Percentiles rank a stretch among this genome's conserved stretches.
These are phyloP conservation scores for Podospora tetraspora DNA, from an alignment of 495 filamentous ascomycete genomes.

Conservation along the genomic window DNA sequence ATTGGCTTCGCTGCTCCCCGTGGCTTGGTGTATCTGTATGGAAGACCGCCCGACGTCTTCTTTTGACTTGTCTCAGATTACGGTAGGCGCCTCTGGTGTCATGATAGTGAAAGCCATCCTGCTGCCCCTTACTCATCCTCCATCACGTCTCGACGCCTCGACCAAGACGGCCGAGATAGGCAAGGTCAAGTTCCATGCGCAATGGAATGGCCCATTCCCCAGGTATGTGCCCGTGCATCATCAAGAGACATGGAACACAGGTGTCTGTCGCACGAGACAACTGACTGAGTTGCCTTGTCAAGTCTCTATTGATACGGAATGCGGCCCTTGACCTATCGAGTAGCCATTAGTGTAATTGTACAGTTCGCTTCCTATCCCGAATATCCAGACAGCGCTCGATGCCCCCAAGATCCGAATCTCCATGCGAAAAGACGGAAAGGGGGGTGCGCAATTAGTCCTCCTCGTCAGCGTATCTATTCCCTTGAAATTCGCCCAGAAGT, in stretches of 20 bases:
- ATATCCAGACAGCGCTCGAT: background rate
- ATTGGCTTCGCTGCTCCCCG: constrained; percentile 1
- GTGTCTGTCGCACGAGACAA: background rate
- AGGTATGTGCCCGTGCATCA: background rate
- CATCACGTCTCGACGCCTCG: background rate
- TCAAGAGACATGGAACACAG: background rate
- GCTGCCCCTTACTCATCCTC: background rate
- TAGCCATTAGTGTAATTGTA: background rate
- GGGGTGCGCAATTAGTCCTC: constrained; percentile 27
- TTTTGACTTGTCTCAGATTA: background rate
- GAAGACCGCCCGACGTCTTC: background rate
- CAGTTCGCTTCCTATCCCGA: background rate
- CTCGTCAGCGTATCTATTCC: constrained; percentile 38
- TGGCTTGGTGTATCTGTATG: background rate
- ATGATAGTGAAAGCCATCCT: background rate
- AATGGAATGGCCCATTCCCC: background rate
- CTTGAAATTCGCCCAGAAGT: constrained; percentile 40
- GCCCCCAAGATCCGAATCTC: background rate
- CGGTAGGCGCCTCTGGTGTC: background rate
- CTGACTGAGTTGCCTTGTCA: background rate
- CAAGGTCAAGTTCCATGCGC: background rate
- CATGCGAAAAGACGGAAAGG: background rate
- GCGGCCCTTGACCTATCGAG: background rate
- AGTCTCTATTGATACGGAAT: background rate
- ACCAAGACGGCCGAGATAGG: background rate